phyloP scores from a whole-genome alignment of 768 basidiomycete species.

The Heimioporus sp. region DNA sequence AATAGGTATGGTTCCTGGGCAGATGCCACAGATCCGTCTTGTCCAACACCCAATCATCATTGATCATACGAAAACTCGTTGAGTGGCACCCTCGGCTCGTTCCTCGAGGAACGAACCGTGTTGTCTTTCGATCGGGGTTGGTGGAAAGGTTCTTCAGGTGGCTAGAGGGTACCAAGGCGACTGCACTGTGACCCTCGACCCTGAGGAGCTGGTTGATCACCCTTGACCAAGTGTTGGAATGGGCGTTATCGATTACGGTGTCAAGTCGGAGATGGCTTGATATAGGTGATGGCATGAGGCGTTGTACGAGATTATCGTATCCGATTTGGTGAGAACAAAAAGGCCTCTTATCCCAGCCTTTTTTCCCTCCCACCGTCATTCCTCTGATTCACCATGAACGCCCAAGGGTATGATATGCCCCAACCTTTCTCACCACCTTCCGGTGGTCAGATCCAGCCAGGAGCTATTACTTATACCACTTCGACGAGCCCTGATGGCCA shows the following conservation, averaged over 20 bases:
- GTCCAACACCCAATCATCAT: too few relatives aligned
- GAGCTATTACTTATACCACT: constrained; percentile 74
- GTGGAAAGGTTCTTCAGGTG: too few relatives aligned
- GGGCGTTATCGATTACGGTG: constrained; percentile 2
- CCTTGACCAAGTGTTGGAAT: not conserved
- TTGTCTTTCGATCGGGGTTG: too few relatives aligned
- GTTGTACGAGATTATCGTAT: constrained; percentile 15
- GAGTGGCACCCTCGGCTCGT: too few relatives aligned
- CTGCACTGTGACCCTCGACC: too few relatives aligned
- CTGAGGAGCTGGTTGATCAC: not conserved
- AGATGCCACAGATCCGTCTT: too few relatives aligned
- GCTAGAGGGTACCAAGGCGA: too few relatives aligned
- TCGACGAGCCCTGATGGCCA: constrained; percentile 60
- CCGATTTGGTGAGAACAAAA: constrained; percentile 19
- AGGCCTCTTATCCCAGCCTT: constrained; percentile 5
- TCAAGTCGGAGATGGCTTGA: constrained; percentile 32
- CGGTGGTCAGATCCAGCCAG: constrained; percentile 53
- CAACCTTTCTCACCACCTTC: constrained; percentile 30
- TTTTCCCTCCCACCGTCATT: constrained; percentile 15
- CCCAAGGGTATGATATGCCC: constrained; percentile 23
- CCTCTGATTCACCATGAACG: constrained; percentile 17
- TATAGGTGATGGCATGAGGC: constrained; percentile 32
- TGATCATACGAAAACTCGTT: too few relatives aligned
- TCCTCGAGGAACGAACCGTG: too few relatives aligned
- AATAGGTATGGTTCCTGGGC: too few relatives aligned